Evolutionary conservation across 306 rosid species (phyloP), one percentile per base, ranked within the genome.

Genomic region (Vicia villosa): DNA sequence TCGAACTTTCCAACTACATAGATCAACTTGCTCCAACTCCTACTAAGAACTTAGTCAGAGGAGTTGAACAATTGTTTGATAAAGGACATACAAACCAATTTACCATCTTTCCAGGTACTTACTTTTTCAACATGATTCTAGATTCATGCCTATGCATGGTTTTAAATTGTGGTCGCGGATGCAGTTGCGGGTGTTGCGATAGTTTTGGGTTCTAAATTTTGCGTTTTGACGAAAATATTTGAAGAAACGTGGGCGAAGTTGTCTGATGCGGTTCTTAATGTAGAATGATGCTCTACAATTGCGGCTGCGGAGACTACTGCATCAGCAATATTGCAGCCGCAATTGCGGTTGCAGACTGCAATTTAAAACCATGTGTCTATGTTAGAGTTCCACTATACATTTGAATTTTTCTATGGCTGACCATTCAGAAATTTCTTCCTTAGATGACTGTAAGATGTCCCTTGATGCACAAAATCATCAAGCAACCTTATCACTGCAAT

Each of bases 41-140:
- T 37, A 57, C 32, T 52, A 89, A 83, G 82, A 77, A 71, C 17
- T 74, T 81, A 0, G 81, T 64, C 30, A 75, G 85, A 74, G 85
- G 84, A 51, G 60, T 74, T 66, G 91, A 84, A 68, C 91, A 78
- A 40, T 79, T 83, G 69, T 68, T 67, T 4, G 88, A 79, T 13
- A 90, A 81, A 86, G 84, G 86, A 59, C 85, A 82, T 59, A 69
- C 77, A 55, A 71, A 85, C 56, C 91, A 84, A 69, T 90, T 93
- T 63, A 72, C 93, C 22, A 81, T 93, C 56, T 88, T 86, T 80
- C 84, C 90, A 63, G 98, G 98, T 93, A 86, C 43, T n/a, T 57
- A 1, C 43, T n/a, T 57, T 1, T 34, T 24, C 21, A 9, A 37
- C 16, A 24, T 62, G 28, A 28, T 28, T 28, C 4, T 28, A 28